phyloP scores from a whole-genome alignment of 768 basidiomycete species.

The Saitozyma podzolica region DNA sequence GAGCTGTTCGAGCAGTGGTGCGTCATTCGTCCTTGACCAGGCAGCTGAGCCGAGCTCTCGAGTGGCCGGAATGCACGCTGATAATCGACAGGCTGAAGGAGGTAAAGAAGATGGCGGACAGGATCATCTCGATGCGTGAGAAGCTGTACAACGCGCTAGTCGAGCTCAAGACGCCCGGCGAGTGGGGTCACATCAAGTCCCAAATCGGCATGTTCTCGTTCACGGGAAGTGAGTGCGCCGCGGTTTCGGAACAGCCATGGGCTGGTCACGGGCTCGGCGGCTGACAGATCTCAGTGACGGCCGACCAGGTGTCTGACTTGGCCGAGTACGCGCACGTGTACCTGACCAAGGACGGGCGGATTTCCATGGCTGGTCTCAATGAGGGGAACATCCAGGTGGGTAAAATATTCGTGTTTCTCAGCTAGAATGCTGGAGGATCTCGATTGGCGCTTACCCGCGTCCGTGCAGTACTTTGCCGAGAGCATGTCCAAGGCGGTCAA shows the following conservation, averaged over 20 bases:
- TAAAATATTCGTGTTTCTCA: too few species aligned
- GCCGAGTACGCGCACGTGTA: slow-evolving; percentile 51
- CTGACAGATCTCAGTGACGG: slow-evolving; percentile 18
- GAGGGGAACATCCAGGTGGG: slow-evolving; percentile 62
- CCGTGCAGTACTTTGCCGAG: slow-evolving; percentile 51
- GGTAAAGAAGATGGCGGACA: slow-evolving; percentile 85
- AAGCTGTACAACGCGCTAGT: slow-evolving; percentile 62
- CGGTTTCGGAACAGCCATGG: neutral
- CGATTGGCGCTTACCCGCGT: too few species aligned
- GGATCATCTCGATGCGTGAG: slow-evolving; percentile 88
- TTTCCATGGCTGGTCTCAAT: slow-evolving; percentile 94
- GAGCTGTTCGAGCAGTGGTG: slow-evolving; percentile 49
- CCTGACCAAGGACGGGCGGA: slow-evolving; percentile 60
- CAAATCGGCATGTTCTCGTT: slow-evolving; percentile 68
- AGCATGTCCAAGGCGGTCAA: slow-evolving; percentile 53
- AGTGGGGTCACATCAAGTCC: slow-evolving; percentile 88
- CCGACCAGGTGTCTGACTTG: slow-evolving; percentile 48
- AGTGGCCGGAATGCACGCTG: neutral
- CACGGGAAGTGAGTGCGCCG: slow-evolving; percentile 27
- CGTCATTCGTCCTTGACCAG: slow-evolving; percentile 6
- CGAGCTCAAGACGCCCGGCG: slow-evolving; percentile 81
- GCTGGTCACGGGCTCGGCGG: slow-evolving; percentile 6
- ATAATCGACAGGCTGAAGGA: slow-evolving; percentile 56
- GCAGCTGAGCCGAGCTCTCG: too few species aligned
- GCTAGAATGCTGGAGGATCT: neutral